Percentiles rank a stretch among this genome's conserved stretches.
Conservation (phyloP, 2,329 filamentous ascomycete species). For the Mycosphaerella arachidis region DNA sequence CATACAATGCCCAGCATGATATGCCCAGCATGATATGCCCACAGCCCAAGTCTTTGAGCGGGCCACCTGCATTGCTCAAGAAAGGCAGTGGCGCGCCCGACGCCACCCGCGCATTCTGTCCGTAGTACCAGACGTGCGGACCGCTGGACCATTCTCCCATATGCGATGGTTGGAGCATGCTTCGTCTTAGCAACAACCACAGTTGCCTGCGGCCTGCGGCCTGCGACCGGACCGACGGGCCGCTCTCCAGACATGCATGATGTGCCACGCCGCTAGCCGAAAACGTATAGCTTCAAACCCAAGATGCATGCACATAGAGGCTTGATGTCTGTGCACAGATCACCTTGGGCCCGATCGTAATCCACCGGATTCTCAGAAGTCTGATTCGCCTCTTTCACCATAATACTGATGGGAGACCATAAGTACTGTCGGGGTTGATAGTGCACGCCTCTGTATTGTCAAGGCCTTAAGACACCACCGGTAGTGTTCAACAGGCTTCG, state of each 20-base stretch:
- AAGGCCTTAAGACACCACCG: no score
- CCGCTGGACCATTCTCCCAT: neutral
- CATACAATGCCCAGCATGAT: no score
- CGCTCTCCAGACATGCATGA: neutral
- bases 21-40: no score
- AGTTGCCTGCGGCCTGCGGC: neutral
- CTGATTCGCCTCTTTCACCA: no score
- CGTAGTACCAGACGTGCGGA: neutral
- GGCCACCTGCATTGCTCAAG: neutral
- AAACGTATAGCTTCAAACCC: neutral
- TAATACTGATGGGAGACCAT: no score
- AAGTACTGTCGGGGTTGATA: no score
- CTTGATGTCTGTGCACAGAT: neutral
- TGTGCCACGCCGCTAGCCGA: neutral
- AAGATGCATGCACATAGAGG: neutral
- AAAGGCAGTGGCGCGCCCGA: neutral
- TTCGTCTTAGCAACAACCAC: conserved; percentile 5
- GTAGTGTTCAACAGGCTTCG: no score
- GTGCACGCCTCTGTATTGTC: no score
- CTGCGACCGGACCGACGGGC: conserved; percentile 1
- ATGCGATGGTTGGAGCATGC: neutral
- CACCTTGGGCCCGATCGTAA: no score
- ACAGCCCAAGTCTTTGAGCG: no score
- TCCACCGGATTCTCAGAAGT: no score
- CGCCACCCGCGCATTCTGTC: neutral